phyloP scores from a whole-genome alignment of 495 filamentous ascomycete genomes.

The Podospora comata region DNA sequence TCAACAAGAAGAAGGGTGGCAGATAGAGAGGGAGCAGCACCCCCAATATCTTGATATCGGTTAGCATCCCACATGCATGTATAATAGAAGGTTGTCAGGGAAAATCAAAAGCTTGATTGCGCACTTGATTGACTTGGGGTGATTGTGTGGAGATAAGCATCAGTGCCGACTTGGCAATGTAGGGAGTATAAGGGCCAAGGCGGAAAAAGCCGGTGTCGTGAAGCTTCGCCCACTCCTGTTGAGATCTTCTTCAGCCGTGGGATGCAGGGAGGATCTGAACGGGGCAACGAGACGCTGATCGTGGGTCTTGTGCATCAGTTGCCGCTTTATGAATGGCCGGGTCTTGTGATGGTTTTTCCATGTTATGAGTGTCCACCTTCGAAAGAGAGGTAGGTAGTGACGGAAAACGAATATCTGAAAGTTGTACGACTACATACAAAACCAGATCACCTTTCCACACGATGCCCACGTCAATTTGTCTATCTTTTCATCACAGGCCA shows the following conservation, averaged over 20 bases:
- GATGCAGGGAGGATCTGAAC: not conserved
- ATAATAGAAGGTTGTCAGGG: not conserved
- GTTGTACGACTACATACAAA: no score
- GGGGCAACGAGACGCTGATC: not conserved
- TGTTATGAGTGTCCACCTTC: no score
- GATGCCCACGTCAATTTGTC: no score
- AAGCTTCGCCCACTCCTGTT: slow-evolving; percentile 1
- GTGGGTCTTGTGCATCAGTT: not conserved
- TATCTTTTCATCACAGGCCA: no score
- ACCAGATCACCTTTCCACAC: no score
- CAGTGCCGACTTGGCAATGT: not conserved
- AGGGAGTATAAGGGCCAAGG: slow-evolving; percentile 9
- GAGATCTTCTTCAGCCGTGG: not conserved
- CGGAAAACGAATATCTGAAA: no score
- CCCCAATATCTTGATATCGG: no score
- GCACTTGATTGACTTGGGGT: no score
- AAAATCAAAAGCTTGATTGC: not conserved
- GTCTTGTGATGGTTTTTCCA: no score
- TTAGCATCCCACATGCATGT: not conserved
- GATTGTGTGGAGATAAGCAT: not conserved
- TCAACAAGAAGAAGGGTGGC: slow-evolving; percentile 22
- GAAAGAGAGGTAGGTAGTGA: no score
- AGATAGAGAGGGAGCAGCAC: not conserved
- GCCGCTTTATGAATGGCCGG: not conserved
- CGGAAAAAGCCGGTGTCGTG: slow-evolving; percentile 14